Conservation (phyloP, 2,329 filamentous ascomycete genomes). For the Ophiostoma himal-ulmi region DNA sequence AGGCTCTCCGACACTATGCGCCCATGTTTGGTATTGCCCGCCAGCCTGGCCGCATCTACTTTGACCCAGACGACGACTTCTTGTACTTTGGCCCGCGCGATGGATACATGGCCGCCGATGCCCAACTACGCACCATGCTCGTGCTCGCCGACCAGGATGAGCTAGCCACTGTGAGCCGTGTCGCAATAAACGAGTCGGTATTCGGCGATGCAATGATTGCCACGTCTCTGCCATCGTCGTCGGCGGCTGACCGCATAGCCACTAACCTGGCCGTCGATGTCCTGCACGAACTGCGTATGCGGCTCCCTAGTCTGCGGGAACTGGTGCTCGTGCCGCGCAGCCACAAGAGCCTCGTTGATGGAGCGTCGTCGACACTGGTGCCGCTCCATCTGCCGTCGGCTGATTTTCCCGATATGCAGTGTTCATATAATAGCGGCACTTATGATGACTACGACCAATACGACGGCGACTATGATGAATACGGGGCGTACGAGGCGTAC, state of each 20-base stretch:
- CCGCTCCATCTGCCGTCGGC: not conserved
- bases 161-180: constrained; percentile 37
- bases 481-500: not conserved
- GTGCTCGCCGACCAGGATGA: constrained; percentile 39
- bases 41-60: constrained; percentile 38
- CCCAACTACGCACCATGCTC: constrained; percentile 43
- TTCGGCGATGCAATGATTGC: constrained; percentile 28
- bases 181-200: constrained; percentile 44
- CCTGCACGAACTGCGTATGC: constrained; percentile 35
- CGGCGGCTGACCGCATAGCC: constrained; percentile 31
- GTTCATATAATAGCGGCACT: not conserved
- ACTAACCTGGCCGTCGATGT: constrained; percentile 37
- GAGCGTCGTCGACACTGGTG: not conserved
- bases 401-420: not conserved
- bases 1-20: constrained; percentile 39
- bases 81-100: constrained; percentile 44
- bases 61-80: constrained; percentile 40
- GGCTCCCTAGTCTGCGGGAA: constrained; percentile 39
- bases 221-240: not conserved
- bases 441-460: not conserved
- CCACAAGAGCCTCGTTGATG: constrained; percentile 14
- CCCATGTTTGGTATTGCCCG: constrained; percentile 41
- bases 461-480: not conserved
- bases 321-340: constrained; percentile 42
- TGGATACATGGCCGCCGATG: constrained; percentile 42